These are phyloP conservation scores for Gardenia jasminoides DNA, from an alignment of 257 asterid genomes.

Conservation along the genomic window DNA sequence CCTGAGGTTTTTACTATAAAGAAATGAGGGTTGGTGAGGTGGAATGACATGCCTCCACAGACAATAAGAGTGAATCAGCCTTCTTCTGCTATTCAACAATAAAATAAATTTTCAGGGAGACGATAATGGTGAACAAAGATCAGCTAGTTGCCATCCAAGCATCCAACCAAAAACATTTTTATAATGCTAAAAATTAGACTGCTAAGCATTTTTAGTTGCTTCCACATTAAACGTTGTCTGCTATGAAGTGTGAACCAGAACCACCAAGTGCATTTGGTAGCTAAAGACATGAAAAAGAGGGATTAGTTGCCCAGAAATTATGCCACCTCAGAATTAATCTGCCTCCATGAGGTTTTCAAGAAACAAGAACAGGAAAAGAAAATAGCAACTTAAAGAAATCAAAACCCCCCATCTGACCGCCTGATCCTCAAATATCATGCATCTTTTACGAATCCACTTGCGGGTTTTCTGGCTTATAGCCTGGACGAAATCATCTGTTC, in stretches of 20 bases:
- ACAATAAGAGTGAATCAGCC: too few relatives aligned
- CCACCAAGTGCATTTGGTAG: background rate
- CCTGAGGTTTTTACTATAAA: too few relatives aligned
- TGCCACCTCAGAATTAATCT: background rate
- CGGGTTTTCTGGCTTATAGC: background rate
- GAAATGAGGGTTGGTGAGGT: background rate
- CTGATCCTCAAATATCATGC: background rate
- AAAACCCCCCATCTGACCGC: background rate
- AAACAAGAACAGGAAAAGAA: too few relatives aligned
- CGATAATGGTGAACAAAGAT: background rate
- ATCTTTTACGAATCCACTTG: background rate
- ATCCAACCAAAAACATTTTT: background rate
- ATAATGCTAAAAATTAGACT: background rate
- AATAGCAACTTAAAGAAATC: background rate
- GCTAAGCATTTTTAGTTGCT: background rate
- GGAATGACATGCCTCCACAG: background rate
- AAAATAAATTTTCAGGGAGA: background rate
- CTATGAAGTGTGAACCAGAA: background rate
- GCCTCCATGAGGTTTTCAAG: too few relatives aligned
- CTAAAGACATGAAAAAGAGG: background rate
- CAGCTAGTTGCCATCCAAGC: background rate
- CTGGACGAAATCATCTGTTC: too few relatives aligned
- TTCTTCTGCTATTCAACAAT: background rate
- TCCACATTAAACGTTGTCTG: background rate
- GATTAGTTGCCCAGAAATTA: background rate